Evolutionary conservation across 208 protist genomes (phyloP).

Genomic region (Tritrichomonas musculus): DNA sequence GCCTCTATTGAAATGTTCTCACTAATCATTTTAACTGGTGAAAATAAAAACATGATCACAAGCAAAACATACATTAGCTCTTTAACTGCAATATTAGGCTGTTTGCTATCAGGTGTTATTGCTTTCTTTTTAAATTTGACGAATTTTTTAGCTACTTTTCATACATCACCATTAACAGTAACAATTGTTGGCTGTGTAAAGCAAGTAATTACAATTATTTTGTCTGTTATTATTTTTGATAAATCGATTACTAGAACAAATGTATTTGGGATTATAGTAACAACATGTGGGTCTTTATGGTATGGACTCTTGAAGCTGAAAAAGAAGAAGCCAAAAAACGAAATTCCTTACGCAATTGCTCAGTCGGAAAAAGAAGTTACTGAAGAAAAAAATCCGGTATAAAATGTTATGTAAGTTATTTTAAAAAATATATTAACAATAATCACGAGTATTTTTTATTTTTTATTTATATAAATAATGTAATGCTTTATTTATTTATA

Average conservation of each 20-base stretch:
- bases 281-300: not conserved
- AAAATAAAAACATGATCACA: not conserved
- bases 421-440: too few relatives aligned
- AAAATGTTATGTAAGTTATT: too few relatives aligned
- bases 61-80: not conserved
- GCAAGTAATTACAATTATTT: not conserved
- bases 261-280: not conserved
- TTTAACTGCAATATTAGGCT: not conserved
- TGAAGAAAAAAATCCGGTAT: too few relatives aligned
- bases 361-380: too few relatives aligned
- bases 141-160: not conserved
- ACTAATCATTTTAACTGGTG: not conserved
- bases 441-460: too few relatives aligned
- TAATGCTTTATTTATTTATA: too few relatives aligned
- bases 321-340: not conserved
- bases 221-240: conserved; percentile 29
- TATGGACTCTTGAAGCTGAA: not conserved
- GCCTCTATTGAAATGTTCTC: not conserved
- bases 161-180: not conserved
- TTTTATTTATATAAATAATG: too few relatives aligned
- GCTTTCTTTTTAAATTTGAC: conserved; percentile 18
- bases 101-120: not conserved
- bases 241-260: not conserved
- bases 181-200: conserved; percentile 5
- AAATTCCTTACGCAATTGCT: too few relatives aligned